Evolutionary conservation across 2,329 filamentous ascomycete species (phyloP).

Genomic region (Aureobasidium sp.): DNA sequence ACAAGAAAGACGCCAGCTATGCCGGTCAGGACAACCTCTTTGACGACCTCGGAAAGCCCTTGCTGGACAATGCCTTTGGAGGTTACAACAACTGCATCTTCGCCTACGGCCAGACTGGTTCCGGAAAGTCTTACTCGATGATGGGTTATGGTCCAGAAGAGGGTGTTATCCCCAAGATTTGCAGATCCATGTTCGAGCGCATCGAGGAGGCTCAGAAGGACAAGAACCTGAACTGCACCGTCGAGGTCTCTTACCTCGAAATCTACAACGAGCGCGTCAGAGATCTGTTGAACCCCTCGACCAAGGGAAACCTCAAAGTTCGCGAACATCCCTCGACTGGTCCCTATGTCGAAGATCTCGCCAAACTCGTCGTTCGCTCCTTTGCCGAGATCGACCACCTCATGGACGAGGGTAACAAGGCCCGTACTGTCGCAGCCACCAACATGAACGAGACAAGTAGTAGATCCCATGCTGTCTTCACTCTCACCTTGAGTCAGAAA

Average conservation of each 20-base stretch:
- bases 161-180: constrained; percentile 94
- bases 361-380: constrained; percentile 86
- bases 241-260: constrained; percentile 97
- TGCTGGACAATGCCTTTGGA: constrained; percentile 95
- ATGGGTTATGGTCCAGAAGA: constrained; percentile 97
- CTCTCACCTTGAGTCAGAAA: constrained; percentile 90
- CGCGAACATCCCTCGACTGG: constrained; percentile 96
- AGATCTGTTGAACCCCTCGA: constrained; percentile 88
- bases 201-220: constrained; percentile 64
- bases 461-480: constrained; percentile 97
- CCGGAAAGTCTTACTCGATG: constrained; percentile 99
- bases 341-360: constrained; percentile 95
- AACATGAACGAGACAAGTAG: constrained; percentile 99
- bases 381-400: constrained; percentile 94
- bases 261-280: constrained; percentile 98
- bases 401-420: constrained; percentile 99
- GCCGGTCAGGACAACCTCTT: constrained; percentile 87
- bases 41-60: constrained; percentile 74
- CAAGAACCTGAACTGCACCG: constrained; percentile 74
- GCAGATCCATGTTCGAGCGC: constrained; percentile 91
- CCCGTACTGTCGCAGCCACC: constrained; percentile 90
- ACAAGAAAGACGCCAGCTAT: constrained; percentile 70
- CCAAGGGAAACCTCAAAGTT: constrained; percentile 93
- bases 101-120: constrained; percentile 98
- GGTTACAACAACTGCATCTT: constrained; percentile 99